Evolutionary conservation across 306 rosid genomes (phyloP).

Genomic region (Citrullus colocynthis): DNA sequence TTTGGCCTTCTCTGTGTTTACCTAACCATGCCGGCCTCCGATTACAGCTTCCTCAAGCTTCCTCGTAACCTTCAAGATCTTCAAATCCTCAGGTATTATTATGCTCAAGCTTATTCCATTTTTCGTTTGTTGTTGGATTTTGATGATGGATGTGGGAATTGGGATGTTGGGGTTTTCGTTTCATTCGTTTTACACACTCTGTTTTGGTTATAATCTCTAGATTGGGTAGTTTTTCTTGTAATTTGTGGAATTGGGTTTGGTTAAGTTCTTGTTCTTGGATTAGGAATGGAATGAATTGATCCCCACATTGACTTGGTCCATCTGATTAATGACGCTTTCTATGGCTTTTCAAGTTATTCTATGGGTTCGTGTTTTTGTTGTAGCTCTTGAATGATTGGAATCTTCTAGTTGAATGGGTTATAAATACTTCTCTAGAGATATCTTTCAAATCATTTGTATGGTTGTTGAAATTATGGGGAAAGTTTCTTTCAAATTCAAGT

Average conservation of each 20-base stretch:
- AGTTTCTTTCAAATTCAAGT: background rate
- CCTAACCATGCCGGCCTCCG: constrained; percentile 82
- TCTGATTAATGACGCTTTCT: constrained; percentile 49
- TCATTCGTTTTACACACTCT: constrained; percentile 34
- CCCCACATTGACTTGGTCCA: constrained; percentile 58
- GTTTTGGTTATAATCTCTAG: constrained; percentile 36
- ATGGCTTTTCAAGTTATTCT: constrained; percentile 44
- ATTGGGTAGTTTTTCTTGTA: constrained; percentile 54
- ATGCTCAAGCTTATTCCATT: background rate
- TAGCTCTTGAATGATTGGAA: constrained; percentile 44
- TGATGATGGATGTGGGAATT: background rate
- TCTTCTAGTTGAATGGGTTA: constrained; percentile 18
- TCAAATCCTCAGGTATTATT: constrained; percentile 48
- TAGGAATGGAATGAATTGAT: constrained; percentile 54
- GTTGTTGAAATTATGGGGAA: background rate
- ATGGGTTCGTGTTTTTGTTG: constrained; percentile 46
- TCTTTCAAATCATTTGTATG: background rate
- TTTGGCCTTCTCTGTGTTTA: constrained; percentile 53
- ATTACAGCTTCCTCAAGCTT: constrained; percentile 93
- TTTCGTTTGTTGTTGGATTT: background rate
- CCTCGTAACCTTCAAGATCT: constrained; percentile 83
- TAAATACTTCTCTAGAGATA: background rate
- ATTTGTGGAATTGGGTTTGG: constrained; percentile 35
- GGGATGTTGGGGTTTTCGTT: background rate
- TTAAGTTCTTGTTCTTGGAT: constrained; percentile 39